Conservation (phyloP, 2,329 filamentous ascomycete genomes). For the Colletotrichum musae region DNA sequence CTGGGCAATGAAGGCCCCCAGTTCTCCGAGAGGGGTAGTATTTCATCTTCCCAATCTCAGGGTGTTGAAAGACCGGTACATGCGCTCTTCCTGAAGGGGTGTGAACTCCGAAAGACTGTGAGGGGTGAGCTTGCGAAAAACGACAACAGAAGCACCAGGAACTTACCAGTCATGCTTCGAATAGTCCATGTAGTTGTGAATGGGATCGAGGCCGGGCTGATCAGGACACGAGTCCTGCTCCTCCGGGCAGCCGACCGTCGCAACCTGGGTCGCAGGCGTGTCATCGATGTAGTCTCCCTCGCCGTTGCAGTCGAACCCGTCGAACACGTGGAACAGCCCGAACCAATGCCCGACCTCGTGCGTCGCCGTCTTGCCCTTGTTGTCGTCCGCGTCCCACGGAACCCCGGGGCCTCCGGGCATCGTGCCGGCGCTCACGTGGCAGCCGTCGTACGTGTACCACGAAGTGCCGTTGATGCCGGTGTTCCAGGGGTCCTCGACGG, state of each 20-base stretch:
- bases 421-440: conserved; percentile 41
- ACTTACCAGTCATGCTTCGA: conserved; percentile 42
- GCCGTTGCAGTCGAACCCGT: conserved; percentile 50
- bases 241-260: conserved; percentile 49
- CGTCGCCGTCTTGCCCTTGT: conserved; percentile 44
- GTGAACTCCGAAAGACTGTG: conserved; percentile 17
- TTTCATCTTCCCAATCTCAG: too few relatives aligned
- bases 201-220: conserved; percentile 44
- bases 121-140: not conserved
- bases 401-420: conserved; percentile 38
- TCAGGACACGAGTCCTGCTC: conserved; percentile 48
- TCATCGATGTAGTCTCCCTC: conserved; percentile 53
- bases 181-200: conserved; percentile 50
- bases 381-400: conserved; percentile 40
- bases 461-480: conserved; percentile 32
- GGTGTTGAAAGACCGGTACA: conserved; percentile 12
- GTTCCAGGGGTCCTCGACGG: conserved; percentile 43
- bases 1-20: too few relatives aligned
- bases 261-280: conserved; percentile 47
- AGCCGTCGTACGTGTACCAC: conserved; percentile 39
- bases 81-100: conserved; percentile 28
- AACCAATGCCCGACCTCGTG: conserved; percentile 63
- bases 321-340: conserved; percentile 59
- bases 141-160: accelerated
- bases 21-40: too few relatives aligned